A percentile compares a stretch with the other conserved stretches of the same genome.
phyloP scores from a whole-genome alignment of 1,284 basidiomycete species.

The Xerocomus minutiporus region DNA sequence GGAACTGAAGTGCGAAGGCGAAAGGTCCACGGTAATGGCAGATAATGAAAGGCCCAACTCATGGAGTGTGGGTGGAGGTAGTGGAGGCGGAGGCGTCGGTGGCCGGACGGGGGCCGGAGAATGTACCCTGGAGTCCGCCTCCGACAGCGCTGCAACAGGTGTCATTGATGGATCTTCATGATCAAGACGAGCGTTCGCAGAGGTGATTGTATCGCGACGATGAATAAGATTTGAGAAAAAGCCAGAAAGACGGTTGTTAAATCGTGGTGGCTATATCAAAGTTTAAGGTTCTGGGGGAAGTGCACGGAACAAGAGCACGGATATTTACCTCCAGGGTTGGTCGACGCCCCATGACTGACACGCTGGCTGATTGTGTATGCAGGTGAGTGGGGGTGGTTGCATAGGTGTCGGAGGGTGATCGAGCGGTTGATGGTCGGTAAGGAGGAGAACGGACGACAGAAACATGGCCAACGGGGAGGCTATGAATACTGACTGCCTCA shows the following conservation, averaged over 20 bases:
- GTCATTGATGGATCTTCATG: constrained; percentile 29
- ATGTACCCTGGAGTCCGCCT: constrained; percentile 41
- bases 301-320: neutral
- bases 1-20: constrained; percentile 69
- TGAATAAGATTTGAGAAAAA: constrained; percentile 77
- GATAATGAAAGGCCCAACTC: constrained; percentile 72
- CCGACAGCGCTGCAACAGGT: constrained; percentile 20
- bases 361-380: constrained; percentile 14
- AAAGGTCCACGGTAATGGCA: constrained; percentile 59
- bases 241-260: constrained; percentile 70
- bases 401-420: constrained; percentile 24
- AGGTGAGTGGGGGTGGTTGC: constrained; percentile 23
- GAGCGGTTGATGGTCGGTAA: constrained; percentile 25
- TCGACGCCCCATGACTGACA: constrained; percentile 34
- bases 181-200: constrained; percentile 23
- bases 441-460: constrained; percentile 32
- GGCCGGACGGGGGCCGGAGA: constrained; percentile 51
- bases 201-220: constrained; percentile 50
- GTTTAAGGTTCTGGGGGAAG: constrained; percentile 24
- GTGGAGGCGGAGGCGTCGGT: constrained; percentile 61
- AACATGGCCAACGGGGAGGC: constrained; percentile 53
- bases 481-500: constrained; percentile 54
- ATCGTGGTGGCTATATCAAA: constrained; percentile 43
- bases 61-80: constrained; percentile 64
- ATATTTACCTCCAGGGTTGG: constrained; percentile 45